Evolutionary conservation across 108 stramenopile genomes (phyloP).

Genomic region (Stephanodiscus triporus): DNA sequence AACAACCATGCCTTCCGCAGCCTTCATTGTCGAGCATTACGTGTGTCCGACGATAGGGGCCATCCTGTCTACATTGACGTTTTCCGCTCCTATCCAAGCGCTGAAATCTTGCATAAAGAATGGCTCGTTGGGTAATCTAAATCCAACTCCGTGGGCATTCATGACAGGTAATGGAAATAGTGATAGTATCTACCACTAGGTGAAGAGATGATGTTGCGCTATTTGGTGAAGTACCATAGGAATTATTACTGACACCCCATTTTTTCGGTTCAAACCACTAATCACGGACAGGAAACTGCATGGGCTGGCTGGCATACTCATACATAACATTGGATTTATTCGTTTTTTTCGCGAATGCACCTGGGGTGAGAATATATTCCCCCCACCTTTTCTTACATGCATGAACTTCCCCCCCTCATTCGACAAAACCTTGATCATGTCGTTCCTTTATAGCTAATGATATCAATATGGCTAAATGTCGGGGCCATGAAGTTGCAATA

Average conservation of each 20-base stretch:
- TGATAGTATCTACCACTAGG: too few species aligned
- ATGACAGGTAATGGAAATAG: slow-evolving; percentile 43
- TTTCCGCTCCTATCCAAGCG: slow-evolving; percentile 62
- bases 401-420: background rate
- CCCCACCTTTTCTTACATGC: background rate
- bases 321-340: slow-evolving; percentile 59
- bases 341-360: slow-evolving; percentile 71
- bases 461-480: slow-evolving; percentile 68
- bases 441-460: slow-evolving; percentile 38
- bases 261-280: background rate
- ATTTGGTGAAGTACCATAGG: too few species aligned
- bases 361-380: slow-evolving; percentile 37
- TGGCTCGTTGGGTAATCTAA: slow-evolving; percentile 64
- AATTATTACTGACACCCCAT: background rate
- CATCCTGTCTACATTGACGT: slow-evolving; percentile 65
- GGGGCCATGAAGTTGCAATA: slow-evolving; percentile 76
- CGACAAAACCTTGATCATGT: slow-evolving; percentile 31
- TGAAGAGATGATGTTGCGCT: too few species aligned
- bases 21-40: slow-evolving; percentile 14
- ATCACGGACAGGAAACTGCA: slow-evolving; percentile 46
- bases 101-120: slow-evolving; percentile 45
- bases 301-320: slow-evolving; percentile 73
- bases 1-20: slow-evolving; percentile 7
- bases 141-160: slow-evolving; percentile 84
- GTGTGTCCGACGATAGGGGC: slow-evolving; percentile 47